Conservation (phyloP, 495 filamentous ascomycete genomes). For the Penicillium roqueforti region DNA sequence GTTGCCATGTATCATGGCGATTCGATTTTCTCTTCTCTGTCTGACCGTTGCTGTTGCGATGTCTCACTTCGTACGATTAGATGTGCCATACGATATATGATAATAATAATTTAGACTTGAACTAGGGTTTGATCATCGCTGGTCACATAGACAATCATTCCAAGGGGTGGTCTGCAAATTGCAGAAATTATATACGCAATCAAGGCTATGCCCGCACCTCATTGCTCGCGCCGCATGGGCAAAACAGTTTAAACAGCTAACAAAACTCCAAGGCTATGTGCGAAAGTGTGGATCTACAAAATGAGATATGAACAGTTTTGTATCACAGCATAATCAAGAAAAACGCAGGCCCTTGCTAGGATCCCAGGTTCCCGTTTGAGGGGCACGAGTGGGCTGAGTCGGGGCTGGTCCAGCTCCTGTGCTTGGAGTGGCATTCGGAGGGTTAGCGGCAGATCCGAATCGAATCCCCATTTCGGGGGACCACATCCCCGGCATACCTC, state of each 20-base stretch:
- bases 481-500: slow-evolving; percentile 56
- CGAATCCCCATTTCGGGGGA: slow-evolving; percentile 75
- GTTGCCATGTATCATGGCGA: background rate
- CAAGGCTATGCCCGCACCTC: background rate
- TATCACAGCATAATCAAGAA: slow-evolving; percentile 31
- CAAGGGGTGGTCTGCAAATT: background rate
- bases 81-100: background rate
- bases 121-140: background rate
- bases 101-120: background rate
- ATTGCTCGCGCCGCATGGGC: background rate
- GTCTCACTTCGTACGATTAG: background rate
- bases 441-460: slow-evolving; percentile 46
- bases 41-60: background rate
- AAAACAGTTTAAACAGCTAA: background rate
- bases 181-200: background rate
- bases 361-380: slow-evolving; percentile 50
- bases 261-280: slow-evolving; percentile 4
- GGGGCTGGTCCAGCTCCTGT: slow-evolving; percentile 14
- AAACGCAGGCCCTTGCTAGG: slow-evolving; percentile 60
- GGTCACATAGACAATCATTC: too few species aligned
- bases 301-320: background rate
- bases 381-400: slow-evolving; percentile 16
- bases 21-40: background rate
- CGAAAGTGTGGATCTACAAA: background rate
- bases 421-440: slow-evolving; percentile 15